Base-by-base conservation (phyloP, 345 rosid genomes). In the Aquilaria malaccensis region DNA sequence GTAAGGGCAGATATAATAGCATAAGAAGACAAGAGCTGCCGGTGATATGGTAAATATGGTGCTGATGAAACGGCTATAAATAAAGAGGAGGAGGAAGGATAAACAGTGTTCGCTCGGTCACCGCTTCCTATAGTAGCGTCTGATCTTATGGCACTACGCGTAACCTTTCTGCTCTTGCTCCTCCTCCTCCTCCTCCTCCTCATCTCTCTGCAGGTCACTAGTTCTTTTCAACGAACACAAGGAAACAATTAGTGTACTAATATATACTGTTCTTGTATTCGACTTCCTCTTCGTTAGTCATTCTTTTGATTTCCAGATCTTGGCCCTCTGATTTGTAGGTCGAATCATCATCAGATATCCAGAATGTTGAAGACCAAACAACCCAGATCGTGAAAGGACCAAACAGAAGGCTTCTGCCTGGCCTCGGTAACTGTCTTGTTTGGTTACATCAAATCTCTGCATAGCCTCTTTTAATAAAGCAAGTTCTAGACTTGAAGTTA, bases 331-430 rank as follows among this genome's bases (percentile, higher is more conserved):
- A 6, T 10, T 64, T 69, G 72, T 71, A 76, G 86, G 79, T 67
- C 52, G 7, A 9, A 0, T 37, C 43, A 37, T 76, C 86, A 45
- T 79, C 81, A 9, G 81, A 76, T 49, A 45, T 52, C 22, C 14
- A 54, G 45, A 62, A 56, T 43, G 77, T 64, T 32, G 69, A 67
- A 51, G 45, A 61, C 30, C 52, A 58, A 14, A 29, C 45, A 57
- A 33, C 15, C 31, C 67, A 65, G 59, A 58, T 68, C 72, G 77
- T 68, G 62, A 79, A 71, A 71, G 87, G 79, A 61, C 62, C 72
- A 37, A 77, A 57, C 41, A 73, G 79, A 67, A 73, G 75, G 74
- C 78, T 80, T 37, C 61, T 80, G 55, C 65, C 76, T 10, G 59
- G 60, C 48, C 30, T 79, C 57, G 82, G 83, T 82, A 66, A 22